Conservation (phyloP, 1,284 basidiomycete species). For the Cryptococcus wingfieldii region DNA sequence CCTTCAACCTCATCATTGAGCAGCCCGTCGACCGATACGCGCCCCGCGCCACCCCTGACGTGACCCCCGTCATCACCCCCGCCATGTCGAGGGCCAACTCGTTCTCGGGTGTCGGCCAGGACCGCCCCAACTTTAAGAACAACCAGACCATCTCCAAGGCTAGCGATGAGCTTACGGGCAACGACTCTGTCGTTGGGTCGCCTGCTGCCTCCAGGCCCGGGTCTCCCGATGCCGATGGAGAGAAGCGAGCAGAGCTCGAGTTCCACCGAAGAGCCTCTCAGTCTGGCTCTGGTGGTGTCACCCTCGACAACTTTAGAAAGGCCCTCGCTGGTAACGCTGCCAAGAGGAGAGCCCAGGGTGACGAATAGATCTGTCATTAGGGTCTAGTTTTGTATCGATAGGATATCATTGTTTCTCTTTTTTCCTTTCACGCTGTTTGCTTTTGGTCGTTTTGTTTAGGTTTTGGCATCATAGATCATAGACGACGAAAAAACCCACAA, state of each 20-base stretch:
- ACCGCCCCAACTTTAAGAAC: constrained; percentile 1
- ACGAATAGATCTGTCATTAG: too few species aligned
- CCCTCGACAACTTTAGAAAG: constrained; percentile 47
- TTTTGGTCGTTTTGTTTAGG: too few species aligned
- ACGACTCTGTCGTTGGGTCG: constrained; percentile 46
- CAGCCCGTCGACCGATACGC: constrained; percentile 45
- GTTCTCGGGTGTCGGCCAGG: constrained; percentile 31
- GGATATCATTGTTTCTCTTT: too few species aligned
- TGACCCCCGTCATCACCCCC: constrained; percentile 49
- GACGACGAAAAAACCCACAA: not conserved
- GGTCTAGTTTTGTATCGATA: not conserved
- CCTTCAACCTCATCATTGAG: constrained; percentile 45
- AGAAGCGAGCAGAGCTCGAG: constrained; percentile 23
- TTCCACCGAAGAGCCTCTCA: constrained; percentile 15
- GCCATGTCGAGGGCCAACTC: constrained; percentile 42
- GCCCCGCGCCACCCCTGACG: constrained; percentile 44
- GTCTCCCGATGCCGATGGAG: constrained; percentile 25
- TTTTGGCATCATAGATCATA: too few species aligned
- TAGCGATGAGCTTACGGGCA: constrained; percentile 46
- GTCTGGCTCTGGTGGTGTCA: constrained; percentile 34
- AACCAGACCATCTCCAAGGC: constrained; percentile 23
- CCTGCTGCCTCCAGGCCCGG: constrained; percentile 38
- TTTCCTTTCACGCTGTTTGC: too few species aligned
- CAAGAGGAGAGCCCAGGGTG: constrained; percentile 19
- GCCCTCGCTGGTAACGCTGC: constrained; percentile 43